Evolutionary conservation across 148 eudicot species (phyloP), one percentile per base, ranked within the genome.

Genomic region (Arctostaphylos glauca): DNA sequence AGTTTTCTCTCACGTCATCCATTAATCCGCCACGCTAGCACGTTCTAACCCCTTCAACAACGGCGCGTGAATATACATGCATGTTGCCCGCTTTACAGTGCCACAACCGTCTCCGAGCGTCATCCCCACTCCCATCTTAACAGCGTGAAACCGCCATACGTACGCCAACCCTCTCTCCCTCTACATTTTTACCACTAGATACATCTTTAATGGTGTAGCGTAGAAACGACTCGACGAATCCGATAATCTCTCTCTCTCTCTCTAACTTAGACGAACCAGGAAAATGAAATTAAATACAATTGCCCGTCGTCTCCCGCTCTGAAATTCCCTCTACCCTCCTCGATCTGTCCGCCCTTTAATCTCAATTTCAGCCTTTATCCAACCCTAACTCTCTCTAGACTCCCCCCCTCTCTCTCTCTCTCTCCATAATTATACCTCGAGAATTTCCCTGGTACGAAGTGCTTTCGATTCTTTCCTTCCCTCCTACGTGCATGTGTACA

Each of bases 171-270:
- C 73, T 68, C 16, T 68, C 73, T 68, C 72, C 10, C 72, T 25
- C 48, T 2, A 41, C 47, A 71, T 43, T 71, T 71, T 71, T 47
- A 43, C 75, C 50, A 44, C 14, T 12, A 70, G 74, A 38, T 16
- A 15, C 31, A 6, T 48, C 18, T 6, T 44, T 14, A 6, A 3
- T 46, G 21, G 72, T 44, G 14, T 48, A 64, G 82, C 82, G 82
- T 80, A 50, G 60, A 67, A 80, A 67, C 50, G 49, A 66, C 76
- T 80, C 74, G 74, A 67, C 82, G 74, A 80, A 67, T 80, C 60
- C 48, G 59, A 66, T 49, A 16, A 80, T 44, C 3, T 55, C 58
- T 7, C 52, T n/a, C 81, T 80, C 59, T 80, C 48, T 64, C 58
- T 62, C 55, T 41, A 9, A 9, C 15, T 78, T 1, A 0, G 3